Base-by-base conservation (phyloP, 768 basidiomycete genomes). In the Mycena kentingensis region DNA sequence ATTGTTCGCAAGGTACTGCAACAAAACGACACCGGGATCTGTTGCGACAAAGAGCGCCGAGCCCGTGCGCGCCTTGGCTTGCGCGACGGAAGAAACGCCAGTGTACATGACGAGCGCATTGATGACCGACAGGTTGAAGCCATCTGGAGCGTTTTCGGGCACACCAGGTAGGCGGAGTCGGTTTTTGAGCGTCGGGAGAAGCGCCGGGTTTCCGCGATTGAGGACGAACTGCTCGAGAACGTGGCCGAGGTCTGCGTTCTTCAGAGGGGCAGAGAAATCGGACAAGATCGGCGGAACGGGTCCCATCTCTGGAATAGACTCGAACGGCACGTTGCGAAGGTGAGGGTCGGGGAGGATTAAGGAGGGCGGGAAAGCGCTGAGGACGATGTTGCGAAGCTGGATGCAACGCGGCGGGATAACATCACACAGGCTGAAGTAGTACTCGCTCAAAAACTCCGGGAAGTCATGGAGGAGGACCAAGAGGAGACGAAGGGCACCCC, bases 401-500 rank as follows among this genome's bases (percentile, higher is more conserved):
- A 96, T 86, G 79, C 95, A 98, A 57, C 88, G 84, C 24, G 87
- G 78, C 39, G 97, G 97, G 56, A 99, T 91, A 54, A 82, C 88
- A 58, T 98, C 96, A 65, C 93, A 93, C 27, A 99, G 84, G 36
- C 92, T 88, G 74, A 96, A 95, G 72, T 98, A 96, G 68, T 95
- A 93, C 73, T 95, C 93, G 68, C 88, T 92, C 55, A 98, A 78
- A 77, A 98, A 98, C 55, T 98, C 97, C 45, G 97, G 97, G 78
- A 98, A 98, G 72, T 98, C 97, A 70, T 99, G 95, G 18, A 99
- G 83, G 46, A 99, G 86, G 52, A 98, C 93, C 41, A 99, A 81
- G 42, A 99, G 83, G 26, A 99, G 80, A 29, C 95, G 85, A 39
- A 97, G 77, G 19, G 93, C 82, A 19, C 93, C 97, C 36, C 91